Evolutionary conservation across 2,329 filamentous ascomycete genomes (phyloP).

Genomic region (Periconia sp.): DNA sequence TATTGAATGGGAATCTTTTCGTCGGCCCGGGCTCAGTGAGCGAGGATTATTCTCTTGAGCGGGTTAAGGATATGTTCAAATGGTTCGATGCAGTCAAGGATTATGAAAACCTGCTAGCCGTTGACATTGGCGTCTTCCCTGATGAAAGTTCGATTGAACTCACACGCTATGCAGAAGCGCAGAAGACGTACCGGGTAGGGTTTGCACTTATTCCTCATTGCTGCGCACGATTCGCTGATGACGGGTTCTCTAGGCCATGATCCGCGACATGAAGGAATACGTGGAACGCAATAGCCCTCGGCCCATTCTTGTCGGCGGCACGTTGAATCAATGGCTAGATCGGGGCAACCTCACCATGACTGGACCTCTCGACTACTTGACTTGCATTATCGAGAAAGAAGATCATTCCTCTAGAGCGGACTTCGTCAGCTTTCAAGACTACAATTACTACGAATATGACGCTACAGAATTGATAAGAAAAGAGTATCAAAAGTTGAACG

Average conservation of each 20-base stretch:
- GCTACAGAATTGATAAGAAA: slow-evolving; percentile 4
- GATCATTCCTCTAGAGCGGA: slow-evolving; percentile 9
- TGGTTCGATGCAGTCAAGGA: slow-evolving; percentile 18
- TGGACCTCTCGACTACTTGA: slow-evolving; percentile 5
- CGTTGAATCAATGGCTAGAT: background rate
- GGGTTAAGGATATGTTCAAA: slow-evolving; percentile 11
- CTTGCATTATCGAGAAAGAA: slow-evolving; percentile 7
- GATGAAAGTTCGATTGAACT: background rate
- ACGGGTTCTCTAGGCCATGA: slow-evolving; percentile 7
- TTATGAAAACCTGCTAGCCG: slow-evolving; percentile 17
- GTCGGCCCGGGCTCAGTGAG: background rate
- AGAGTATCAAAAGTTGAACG: background rate
- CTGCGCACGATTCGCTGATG: too few relatives aligned
- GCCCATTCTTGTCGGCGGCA: slow-evolving; percentile 13
- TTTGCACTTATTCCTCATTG: too few relatives aligned
- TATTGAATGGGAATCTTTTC: slow-evolving; percentile 7
- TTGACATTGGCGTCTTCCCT: slow-evolving; percentile 12
- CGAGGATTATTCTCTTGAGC: slow-evolving; percentile 9
- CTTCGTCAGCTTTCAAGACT: slow-evolving; percentile 9
- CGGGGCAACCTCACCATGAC: slow-evolving; percentile 2
- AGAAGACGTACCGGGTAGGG: slow-evolving; percentile 14
- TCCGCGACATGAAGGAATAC: slow-evolving; percentile 19
- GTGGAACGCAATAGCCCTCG: slow-evolving; percentile 10
- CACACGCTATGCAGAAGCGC: slow-evolving; percentile 13
- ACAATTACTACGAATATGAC: background rate